Conservation (phyloP, 345 rosid species). For the Hypericum perforatum region DNA sequence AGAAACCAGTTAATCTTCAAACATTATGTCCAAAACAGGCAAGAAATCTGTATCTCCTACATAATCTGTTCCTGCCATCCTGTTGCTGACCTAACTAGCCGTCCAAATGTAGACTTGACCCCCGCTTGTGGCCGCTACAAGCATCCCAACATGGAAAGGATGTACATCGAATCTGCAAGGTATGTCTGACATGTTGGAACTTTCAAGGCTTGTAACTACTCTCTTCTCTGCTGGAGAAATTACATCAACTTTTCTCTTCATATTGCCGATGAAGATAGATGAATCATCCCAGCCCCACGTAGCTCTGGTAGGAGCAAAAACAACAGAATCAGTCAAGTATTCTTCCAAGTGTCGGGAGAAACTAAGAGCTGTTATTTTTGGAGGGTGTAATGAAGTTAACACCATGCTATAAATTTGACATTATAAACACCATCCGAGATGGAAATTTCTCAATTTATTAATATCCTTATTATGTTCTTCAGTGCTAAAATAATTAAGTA, state of each 20-base stretch:
- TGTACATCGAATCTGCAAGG: conserved; percentile 67
- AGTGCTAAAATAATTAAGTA: no score
- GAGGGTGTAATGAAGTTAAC: no score
- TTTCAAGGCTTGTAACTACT: conserved; percentile 29
- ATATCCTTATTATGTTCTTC: no score
- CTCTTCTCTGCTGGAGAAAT: conserved; percentile 31
- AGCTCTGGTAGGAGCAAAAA: conserved; percentile 30
- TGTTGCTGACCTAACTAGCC: conserved; percentile 9
- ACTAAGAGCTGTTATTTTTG: no score
- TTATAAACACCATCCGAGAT: no score
- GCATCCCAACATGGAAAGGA: conserved; percentile 49
- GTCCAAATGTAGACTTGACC: conserved; percentile 78
- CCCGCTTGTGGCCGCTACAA: conserved; percentile 63
- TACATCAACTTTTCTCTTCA: conserved; percentile 54
- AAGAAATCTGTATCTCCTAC: background rate
- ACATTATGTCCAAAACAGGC: no score
- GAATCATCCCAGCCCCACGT: conserved; percentile 97
- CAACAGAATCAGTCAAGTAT: background rate
- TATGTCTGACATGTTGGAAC: conserved; percentile 43
- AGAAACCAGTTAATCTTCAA: no score
- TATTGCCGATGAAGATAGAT: conserved; percentile 46
- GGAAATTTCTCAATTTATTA: no score
- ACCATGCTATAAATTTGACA: no score
- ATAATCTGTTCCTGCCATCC: background rate
- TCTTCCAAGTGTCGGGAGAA: no score